Evolutionary conservation across 2,329 filamentous ascomycete species (phyloP).

Genomic region (Capronia epimyces): DNA sequence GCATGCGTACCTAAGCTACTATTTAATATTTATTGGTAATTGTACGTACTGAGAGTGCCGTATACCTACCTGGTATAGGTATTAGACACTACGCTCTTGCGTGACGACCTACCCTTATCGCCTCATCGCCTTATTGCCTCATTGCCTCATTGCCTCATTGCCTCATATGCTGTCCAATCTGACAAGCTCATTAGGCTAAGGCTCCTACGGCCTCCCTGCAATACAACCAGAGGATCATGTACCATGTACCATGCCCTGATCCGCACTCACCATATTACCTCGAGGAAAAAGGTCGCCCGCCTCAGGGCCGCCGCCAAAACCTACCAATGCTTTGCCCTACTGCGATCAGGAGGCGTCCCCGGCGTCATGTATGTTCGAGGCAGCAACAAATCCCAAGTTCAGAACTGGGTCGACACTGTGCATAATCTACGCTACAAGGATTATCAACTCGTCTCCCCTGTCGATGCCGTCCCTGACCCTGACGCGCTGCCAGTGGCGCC

Average conservation of each 20-base stretch:
- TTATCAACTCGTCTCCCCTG: conserved; percentile 57
- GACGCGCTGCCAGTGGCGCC: too few relatives aligned
- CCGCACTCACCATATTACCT: conserved; percentile 75
- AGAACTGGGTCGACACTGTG: conserved; percentile 60
- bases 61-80: too few relatives aligned
- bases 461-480: conserved; percentile 41
- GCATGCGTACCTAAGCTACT: too few relatives aligned
- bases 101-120: background rate
- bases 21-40: too few relatives aligned
- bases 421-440: conserved; percentile 66
- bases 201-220: too few relatives aligned
- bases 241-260: conserved; percentile 57
- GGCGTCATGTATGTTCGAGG: conserved; percentile 76
- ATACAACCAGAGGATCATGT: background rate
- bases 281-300: conserved; percentile 63
- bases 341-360: conserved; percentile 63
- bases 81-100: too few relatives aligned
- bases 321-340: conserved; percentile 57
- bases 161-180: background rate
- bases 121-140: background rate
- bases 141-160: too few relatives aligned
- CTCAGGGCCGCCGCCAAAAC: conserved; percentile 61
- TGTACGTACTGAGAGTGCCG: too few relatives aligned
- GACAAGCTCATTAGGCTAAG: too few relatives aligned
- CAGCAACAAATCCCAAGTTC: conserved; percentile 48